These are phyloP conservation scores for Rubia peregrina DNA, from an alignment of 305 asterid genomes.

Conservation along the genomic window DNA sequence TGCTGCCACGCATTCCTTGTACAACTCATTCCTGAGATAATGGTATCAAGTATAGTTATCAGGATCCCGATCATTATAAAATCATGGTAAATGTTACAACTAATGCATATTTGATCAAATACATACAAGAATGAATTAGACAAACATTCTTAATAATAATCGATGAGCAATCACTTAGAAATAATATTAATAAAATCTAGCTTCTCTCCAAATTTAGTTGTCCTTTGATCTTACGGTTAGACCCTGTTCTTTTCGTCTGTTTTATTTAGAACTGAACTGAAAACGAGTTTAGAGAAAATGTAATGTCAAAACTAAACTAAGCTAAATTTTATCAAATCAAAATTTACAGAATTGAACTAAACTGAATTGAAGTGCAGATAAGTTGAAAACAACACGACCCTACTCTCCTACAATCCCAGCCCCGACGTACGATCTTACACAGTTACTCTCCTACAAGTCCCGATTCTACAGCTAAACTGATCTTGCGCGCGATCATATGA, in stretches of 20 bases:
- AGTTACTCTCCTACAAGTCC: background rate
- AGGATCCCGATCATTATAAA: background rate
- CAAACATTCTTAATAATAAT: background rate
- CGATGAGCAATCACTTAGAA: too few relatives aligned
- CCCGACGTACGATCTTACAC: background rate
- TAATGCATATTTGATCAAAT: background rate
- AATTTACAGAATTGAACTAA: too few relatives aligned
- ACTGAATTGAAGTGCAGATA: too few relatives aligned
- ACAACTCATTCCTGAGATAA: constrained; percentile 69
- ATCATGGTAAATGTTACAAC: background rate
- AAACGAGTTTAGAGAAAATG: too few relatives aligned
- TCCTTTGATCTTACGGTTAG: background rate
- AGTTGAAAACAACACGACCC: too few relatives aligned
- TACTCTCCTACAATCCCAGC: too few relatives aligned
- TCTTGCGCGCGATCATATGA: background rate
- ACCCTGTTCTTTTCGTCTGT: too few relatives aligned
- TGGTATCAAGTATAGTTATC: background rate
- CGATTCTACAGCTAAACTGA: background rate
- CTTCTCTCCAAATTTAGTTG: background rate
- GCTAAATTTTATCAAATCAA: too few relatives aligned
- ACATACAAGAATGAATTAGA: too few relatives aligned
- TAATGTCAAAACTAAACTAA: too few relatives aligned
- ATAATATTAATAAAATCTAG: too few relatives aligned
- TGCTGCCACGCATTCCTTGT: constrained; percentile 62
- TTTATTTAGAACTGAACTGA: too few relatives aligned